Evolutionary conservation across 1,284 basidiomycete species (phyloP).

Genomic region (Pseudozyma hubeiensis): DNA sequence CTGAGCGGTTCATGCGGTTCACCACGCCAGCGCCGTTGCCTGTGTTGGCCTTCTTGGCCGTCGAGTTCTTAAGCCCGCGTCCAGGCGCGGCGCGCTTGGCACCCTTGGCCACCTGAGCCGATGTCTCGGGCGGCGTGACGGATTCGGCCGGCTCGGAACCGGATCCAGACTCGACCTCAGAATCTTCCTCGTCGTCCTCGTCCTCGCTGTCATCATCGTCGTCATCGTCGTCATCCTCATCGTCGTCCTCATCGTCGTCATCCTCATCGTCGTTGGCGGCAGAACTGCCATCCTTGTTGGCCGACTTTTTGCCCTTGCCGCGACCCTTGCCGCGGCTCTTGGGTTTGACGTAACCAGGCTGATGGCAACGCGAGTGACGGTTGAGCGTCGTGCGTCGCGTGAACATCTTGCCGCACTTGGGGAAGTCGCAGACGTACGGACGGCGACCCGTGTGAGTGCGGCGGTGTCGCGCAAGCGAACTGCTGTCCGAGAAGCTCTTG

Average conservation of each 20-base stretch:
- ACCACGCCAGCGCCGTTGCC: constrained; percentile 38
- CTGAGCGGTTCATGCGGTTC: constrained; percentile 51
- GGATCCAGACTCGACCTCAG: constrained; percentile 35
- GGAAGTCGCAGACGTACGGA: constrained; percentile 68
- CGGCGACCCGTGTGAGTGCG: constrained; percentile 76
- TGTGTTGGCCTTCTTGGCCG: constrained; percentile 46
- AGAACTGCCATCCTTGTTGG: constrained; percentile 19
- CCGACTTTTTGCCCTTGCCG: constrained; percentile 51
- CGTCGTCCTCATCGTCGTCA: constrained; percentile 55
- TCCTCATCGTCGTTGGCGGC: constrained; percentile 45
- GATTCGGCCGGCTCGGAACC: constrained; percentile 40
- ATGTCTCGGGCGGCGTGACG: constrained; percentile 36
- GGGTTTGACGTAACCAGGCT: constrained; percentile 60
- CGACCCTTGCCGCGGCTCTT: constrained; percentile 52
- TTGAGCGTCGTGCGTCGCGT: constrained; percentile 68
- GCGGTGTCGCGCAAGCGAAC: constrained; percentile 75
- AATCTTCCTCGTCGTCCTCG: constrained; percentile 20
- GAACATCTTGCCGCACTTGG: constrained; percentile 67
- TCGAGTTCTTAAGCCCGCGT: constrained; percentile 42
- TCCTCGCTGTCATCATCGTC: constrained; percentile 35
- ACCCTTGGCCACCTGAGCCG: constrained; percentile 38
- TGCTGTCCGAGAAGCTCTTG: constrained; percentile 74
- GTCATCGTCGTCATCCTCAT: constrained; percentile 47
- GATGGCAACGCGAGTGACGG: constrained; percentile 64
- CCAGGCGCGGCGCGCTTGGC: constrained; percentile 39